Conservation (phyloP, 768 basidiomycete genomes). For the Termitomyces heimii region DNA sequence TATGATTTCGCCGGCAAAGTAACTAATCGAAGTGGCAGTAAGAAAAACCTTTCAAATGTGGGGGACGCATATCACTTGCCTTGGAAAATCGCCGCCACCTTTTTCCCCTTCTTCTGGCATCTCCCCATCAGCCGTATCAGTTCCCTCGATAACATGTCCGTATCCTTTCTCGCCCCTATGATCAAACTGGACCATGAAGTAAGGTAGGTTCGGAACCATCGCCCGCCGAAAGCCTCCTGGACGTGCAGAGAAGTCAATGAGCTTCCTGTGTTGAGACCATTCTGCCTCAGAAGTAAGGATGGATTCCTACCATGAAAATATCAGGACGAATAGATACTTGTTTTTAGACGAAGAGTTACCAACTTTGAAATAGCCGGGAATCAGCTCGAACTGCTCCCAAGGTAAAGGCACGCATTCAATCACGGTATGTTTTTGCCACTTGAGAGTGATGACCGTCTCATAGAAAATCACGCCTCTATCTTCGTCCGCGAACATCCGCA, state of each 20-base stretch:
- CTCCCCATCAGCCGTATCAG: slow-evolving; percentile 36
- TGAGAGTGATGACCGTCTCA: slow-evolving; percentile 86
- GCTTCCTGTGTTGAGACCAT: slow-evolving; percentile 97
- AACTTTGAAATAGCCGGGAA: slow-evolving; percentile 93
- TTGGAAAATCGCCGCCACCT: slow-evolving; percentile 88
- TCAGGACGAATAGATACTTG: neutral
- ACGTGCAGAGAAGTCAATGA: slow-evolving; percentile 87
- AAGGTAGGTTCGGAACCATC: slow-evolving; percentile 95
- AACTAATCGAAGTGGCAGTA: slow-evolving; percentile 37
- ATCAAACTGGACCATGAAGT: slow-evolving; percentile 99
- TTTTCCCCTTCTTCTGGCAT: slow-evolving; percentile 77
- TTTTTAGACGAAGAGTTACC: slow-evolving; percentile 9
- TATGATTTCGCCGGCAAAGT: slow-evolving; percentile 93
- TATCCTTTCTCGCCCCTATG: slow-evolving; percentile 97
- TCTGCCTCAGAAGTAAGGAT: slow-evolving; percentile 90
- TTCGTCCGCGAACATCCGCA: slow-evolving; percentile 90
- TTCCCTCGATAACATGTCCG: slow-evolving; percentile 96
- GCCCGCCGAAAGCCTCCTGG: slow-evolving; percentile 92
- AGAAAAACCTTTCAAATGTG: neutral
- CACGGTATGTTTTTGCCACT: slow-evolving; percentile 84
- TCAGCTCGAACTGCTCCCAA: slow-evolving; percentile 79
- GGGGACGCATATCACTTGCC: slow-evolving; percentile 34
- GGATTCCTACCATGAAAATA: slow-evolving; percentile 59
- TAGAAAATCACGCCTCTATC: slow-evolving; percentile 95
- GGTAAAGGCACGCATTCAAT: slow-evolving; percentile 95